A percentile compares a stretch with the other conserved stretches of the same genome.
Evolutionary conservation across 768 basidiomycete genomes (phyloP).

Genomic region (Tulasnella sp.): DNA sequence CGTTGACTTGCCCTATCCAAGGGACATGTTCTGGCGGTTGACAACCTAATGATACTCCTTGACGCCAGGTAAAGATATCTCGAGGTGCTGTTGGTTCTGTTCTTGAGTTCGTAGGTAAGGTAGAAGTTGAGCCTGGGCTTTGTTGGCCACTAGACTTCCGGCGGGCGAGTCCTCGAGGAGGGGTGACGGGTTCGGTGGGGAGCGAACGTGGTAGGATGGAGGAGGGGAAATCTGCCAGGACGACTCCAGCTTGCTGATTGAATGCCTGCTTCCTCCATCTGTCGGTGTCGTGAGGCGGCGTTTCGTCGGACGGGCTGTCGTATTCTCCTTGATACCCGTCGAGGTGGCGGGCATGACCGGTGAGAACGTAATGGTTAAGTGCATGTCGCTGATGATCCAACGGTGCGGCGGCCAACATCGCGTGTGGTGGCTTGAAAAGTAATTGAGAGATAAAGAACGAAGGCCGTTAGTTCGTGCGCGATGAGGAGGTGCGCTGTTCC

Average conservation of each 20-base stretch:
- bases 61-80: slow-evolving; percentile 14
- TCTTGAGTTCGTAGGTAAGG: background rate
- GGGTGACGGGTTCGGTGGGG: slow-evolving; percentile 7
- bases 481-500: slow-evolving; percentile 11
- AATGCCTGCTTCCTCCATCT: slow-evolving; percentile 11
- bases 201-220: slow-evolving; percentile 8
- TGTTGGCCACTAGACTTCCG: background rate
- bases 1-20: slow-evolving; percentile 11
- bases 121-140: background rate
- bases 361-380: slow-evolving; percentile 27
- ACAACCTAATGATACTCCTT: background rate
- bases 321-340: slow-evolving; percentile 16
- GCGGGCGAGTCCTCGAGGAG: background rate
- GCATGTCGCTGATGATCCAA: background rate
- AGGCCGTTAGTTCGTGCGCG: background rate
- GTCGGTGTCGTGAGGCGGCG: slow-evolving; percentile 20
- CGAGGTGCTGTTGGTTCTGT: slow-evolving; percentile 8
- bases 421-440: slow-evolving; percentile 5
- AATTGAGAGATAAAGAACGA: slow-evolving; percentile 15
- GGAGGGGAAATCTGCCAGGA: background rate
- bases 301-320: slow-evolving; percentile 21
- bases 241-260: slow-evolving; percentile 9
- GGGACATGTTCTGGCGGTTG: slow-evolving; percentile 15
- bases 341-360: slow-evolving; percentile 21
- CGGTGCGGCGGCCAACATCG: slow-evolving; percentile 18